Evolutionary conservation across 169 alveolate species (phyloP).

Genomic region (Plasmodium blacklocki): DNA sequence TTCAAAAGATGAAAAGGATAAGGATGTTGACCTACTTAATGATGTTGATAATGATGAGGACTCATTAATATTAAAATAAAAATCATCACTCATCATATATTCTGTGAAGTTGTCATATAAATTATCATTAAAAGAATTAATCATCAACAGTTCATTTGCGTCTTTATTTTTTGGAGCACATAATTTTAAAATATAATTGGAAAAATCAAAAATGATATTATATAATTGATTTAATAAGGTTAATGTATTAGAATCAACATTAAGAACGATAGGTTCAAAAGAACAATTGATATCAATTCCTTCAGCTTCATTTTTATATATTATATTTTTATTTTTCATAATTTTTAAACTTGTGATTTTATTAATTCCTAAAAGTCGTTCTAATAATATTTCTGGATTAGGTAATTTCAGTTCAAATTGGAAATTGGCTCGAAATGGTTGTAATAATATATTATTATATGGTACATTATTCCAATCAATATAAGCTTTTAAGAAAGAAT

Average conservation of each 20-base stretch:
- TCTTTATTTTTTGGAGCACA: constrained; percentile 37
- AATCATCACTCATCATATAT: constrained; percentile 25
- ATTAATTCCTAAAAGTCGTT: constrained; percentile 63
- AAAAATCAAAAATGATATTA: constrained; percentile 46
- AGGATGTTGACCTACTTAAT: too few species aligned
- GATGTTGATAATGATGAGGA: neutral
- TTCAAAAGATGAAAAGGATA: constrained; percentile 1
- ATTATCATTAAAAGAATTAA: neutral
- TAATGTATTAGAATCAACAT: constrained; percentile 58
- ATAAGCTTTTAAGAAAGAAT: constrained; percentile 65
- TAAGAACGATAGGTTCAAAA: constrained; percentile 55
- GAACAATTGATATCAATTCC: constrained; percentile 35
- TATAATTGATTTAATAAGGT: constrained; percentile 60
- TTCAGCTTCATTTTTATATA: constrained; percentile 46
- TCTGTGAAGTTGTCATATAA: constrained; percentile 15
- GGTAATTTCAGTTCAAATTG: constrained; percentile 48
- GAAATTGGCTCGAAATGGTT: constrained; percentile 60
- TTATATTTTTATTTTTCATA: constrained; percentile 24
- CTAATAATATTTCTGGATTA: constrained; percentile 34
- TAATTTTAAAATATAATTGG: constrained; percentile 21
- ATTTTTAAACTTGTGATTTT: constrained; percentile 54
- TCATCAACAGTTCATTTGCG: constrained; percentile 9
- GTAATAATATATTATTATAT: constrained; percentile 52
- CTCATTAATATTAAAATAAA: constrained; percentile 22
- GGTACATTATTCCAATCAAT: constrained; percentile 74